Conservation (phyloP, 306 rosid genomes). For the Quercus engelmannii region DNA sequence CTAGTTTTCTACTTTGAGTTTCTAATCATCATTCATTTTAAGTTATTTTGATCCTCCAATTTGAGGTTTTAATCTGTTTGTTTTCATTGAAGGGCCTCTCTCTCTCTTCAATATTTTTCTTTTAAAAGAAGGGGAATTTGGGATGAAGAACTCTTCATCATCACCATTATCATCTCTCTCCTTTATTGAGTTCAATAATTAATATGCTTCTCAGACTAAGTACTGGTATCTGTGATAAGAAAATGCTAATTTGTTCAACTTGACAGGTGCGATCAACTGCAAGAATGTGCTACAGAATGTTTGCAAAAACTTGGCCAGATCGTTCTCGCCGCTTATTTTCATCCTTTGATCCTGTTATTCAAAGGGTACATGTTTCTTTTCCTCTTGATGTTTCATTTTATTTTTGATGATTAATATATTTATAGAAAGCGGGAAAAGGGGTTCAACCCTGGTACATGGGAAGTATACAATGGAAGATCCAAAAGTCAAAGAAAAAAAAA, state of each 20-base stretch:
- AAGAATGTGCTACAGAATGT: slow-evolving; percentile 96
- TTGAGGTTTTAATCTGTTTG: background rate
- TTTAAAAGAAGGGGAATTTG: background rate
- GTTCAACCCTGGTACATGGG: no score
- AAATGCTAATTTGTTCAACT: slow-evolving; percentile 26
- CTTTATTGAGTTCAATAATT: background rate
- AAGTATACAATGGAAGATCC: no score
- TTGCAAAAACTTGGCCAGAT: slow-evolving; percentile 98
- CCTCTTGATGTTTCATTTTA: slow-evolving; percentile 18
- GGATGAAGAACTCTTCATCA: background rate
- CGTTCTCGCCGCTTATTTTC: slow-evolving; percentile 82
- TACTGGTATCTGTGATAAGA: slow-evolving; percentile 1
- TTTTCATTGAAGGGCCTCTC: background rate
- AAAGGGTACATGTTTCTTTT: slow-evolving; percentile 61
- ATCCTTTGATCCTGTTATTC: slow-evolving; percentile 88
- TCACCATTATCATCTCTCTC: background rate
- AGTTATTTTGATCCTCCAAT: background rate
- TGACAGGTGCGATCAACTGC: slow-evolving; percentile 94
- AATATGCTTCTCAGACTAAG: background rate
- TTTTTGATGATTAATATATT: no score
- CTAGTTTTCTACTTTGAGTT: background rate
- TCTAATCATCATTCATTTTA: background rate
- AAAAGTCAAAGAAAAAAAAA: no score
- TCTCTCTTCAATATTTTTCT: background rate
- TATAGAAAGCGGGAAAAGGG: no score